Percentiles rank a stretch among this genome's conserved stretches.
Conservation (phyloP, 768 basidiomycete genomes). For the Termitomyces sp. region DNA sequence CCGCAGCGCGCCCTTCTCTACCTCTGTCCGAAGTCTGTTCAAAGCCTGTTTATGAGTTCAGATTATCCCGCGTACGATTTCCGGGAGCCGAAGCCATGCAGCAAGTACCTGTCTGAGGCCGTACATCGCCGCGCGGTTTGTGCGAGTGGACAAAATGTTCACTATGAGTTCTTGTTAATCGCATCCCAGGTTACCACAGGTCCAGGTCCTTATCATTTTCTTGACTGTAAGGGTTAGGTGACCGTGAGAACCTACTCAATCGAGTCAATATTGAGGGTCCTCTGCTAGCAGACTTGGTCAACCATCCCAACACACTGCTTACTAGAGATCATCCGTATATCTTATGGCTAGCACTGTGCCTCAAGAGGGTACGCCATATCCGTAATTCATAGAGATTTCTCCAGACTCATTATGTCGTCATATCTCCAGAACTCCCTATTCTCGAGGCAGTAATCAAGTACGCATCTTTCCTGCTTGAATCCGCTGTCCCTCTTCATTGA, state of each 20-base stretch:
- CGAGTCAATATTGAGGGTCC: background rate
- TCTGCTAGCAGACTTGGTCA: background rate
- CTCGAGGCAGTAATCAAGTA: slow-evolving; percentile 93
- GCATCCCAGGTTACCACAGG: background rate
- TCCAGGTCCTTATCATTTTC: background rate
- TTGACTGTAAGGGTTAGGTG: slow-evolving; percentile 5
- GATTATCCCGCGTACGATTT: background rate
- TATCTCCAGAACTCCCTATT: slow-evolving; percentile 73
- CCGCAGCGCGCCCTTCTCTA: slow-evolving; percentile 20
- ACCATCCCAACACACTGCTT: background rate
- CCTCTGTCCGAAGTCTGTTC: slow-evolving; percentile 17
- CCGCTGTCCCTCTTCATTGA: slow-evolving; percentile 10
- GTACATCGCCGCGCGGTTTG: slow-evolving; percentile 7
- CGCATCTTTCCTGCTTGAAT: slow-evolving; percentile 18
- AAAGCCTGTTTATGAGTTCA: slow-evolving; percentile 15
- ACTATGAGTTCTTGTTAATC: background rate
- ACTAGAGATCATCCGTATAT: slow-evolving; percentile 3
- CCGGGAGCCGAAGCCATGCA: background rate
- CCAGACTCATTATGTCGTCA: slow-evolving; percentile 17
- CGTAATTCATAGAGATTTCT: slow-evolving; percentile 10
- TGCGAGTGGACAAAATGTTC: background rate
- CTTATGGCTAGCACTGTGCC: slow-evolving; percentile 67
- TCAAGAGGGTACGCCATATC: slow-evolving; percentile 60
- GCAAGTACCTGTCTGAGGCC: slow-evolving; percentile 9
- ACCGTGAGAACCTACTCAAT: slow-evolving; percentile 16